Conservation (phyloP, 305 asterid genomes). For the Rubia balearica region DNA sequence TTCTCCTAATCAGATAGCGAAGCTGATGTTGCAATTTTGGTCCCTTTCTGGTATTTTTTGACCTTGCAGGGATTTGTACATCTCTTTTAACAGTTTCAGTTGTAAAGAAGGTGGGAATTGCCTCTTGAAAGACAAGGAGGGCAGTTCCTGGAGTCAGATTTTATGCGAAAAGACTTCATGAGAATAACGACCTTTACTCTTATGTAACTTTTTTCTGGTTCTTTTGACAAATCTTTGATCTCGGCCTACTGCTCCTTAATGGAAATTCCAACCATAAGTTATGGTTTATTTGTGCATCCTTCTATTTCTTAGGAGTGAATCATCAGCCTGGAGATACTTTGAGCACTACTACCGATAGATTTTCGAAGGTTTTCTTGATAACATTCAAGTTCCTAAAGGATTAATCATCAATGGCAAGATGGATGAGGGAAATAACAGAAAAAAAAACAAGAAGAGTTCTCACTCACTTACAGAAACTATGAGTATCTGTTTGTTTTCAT, state of each 20-base stretch:
- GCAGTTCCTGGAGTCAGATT: not conserved
- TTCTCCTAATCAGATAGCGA: slow-evolving; percentile 15
- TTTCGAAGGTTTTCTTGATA: too few species aligned
- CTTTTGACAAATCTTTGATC: too few species aligned
- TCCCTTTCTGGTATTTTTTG: slow-evolving; percentile 22
- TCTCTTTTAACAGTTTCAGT: slow-evolving; percentile 16
- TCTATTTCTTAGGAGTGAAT: too few species aligned
- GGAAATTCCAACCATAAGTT: not conserved
- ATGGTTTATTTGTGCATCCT: too few species aligned
- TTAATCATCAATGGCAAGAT: too few species aligned
- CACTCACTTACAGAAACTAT: too few species aligned
- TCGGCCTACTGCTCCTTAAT: not conserved
- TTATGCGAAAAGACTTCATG: not conserved
- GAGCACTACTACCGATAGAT: too few species aligned
- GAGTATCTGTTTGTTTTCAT: too few species aligned
- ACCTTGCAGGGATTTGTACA: slow-evolving; percentile 29
- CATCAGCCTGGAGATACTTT: too few species aligned
- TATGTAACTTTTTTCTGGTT: not conserved
- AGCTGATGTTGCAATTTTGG: slow-evolving; percentile 20
- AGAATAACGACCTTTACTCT: slow-evolving; percentile 2
- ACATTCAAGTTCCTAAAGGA: too few species aligned
- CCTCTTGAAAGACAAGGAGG: slow-evolving; percentile 5
- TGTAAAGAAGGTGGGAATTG: slow-evolving; percentile 8
- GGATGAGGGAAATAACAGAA: too few species aligned
- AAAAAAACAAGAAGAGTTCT: too few species aligned